These are phyloP conservation scores for Pythium scleroteichum DNA, from an alignment of 352 stramenopile genomes.

Conservation along the genomic window DNA sequence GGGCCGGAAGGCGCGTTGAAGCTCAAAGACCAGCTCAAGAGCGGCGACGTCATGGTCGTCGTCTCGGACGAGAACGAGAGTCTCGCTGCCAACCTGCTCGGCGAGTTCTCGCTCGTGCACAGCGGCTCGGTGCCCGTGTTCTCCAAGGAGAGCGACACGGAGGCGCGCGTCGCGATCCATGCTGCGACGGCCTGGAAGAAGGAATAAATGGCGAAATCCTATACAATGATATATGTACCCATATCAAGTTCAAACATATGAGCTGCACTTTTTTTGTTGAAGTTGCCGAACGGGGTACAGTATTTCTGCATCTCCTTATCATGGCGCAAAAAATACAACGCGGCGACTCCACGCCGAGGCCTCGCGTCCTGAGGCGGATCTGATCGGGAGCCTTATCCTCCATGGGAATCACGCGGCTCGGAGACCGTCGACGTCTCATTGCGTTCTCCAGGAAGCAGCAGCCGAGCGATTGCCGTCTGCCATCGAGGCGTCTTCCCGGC, in stretches of 20 bases:
- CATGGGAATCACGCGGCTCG: no score
- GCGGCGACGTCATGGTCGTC: conserved; percentile 58
- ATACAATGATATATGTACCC: conserved; percentile 10
- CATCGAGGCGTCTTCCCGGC: no score
- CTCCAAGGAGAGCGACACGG: conserved; percentile 43
- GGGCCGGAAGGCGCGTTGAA: conserved; percentile 41
- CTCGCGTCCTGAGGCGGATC: no score
- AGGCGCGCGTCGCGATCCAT: conserved; percentile 48
- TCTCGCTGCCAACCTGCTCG: conserved; percentile 29
- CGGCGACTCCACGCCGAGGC: no score
- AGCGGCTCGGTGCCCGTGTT: conserved; percentile 52
- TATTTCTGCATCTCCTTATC: not conserved
- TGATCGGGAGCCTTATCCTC: no score
- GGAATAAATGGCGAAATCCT: conserved; percentile 2
- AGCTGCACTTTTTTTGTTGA: not conserved
- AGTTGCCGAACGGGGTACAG: not conserved
- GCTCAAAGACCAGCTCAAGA: conserved; percentile 54
- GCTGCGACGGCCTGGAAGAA: conserved; percentile 53
- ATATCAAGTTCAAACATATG: conserved; percentile 8
- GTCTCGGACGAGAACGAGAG: conserved; percentile 41
- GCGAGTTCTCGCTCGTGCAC: conserved; percentile 50
- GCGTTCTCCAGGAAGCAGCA: no score
- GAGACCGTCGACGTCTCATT: no score
- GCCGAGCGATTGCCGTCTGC: no score
- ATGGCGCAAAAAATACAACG: no score